Evolutionary conservation across 495 filamentous ascomycete genomes (phyloP).

Genomic region (Daldinia grandis): DNA sequence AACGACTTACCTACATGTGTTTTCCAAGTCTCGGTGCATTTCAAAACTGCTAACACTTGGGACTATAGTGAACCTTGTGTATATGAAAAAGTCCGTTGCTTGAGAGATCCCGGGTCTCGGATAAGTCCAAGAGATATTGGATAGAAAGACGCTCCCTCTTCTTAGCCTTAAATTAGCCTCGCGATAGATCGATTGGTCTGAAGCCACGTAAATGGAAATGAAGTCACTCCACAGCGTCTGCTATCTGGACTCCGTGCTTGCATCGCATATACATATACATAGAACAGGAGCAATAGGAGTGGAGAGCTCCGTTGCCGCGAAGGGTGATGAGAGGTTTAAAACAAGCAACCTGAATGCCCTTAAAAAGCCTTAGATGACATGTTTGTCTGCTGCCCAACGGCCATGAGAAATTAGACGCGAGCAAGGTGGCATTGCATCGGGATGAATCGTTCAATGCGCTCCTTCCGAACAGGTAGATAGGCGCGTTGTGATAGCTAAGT

Average conservation of each 20-base stretch:
- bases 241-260: conserved; percentile 28
- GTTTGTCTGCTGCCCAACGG: conserved; percentile 40
- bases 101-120: conserved; percentile 10
- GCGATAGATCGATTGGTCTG: conserved; percentile 34
- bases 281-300: conserved; percentile 28
- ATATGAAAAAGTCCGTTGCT: conserved; percentile 43
- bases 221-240: conserved; percentile 18
- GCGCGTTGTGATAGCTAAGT: conserved; percentile 34
- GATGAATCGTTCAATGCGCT: conserved; percentile 35
- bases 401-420: conserved; percentile 38
- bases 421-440: conserved; percentile 42
- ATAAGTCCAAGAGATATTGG: background rate
- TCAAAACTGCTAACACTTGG: conserved; percentile 14
- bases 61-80: conserved; percentile 32
- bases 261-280: conserved; percentile 31
- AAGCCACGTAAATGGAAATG: conserved; percentile 12
- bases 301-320: conserved; percentile 23
- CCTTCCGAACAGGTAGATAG: conserved; percentile 35
- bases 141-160: conserved; percentile 6
- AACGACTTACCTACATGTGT: conserved; percentile 17
- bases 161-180: conserved; percentile 36
- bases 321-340: conserved; percentile 21
- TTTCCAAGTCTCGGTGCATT: background rate
- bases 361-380: conserved; percentile 15
- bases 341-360: conserved; percentile 17